Conservation (phyloP, 228 moss, liverwort and hornwort genomes). For the Sphagnum magellanicum region DNA sequence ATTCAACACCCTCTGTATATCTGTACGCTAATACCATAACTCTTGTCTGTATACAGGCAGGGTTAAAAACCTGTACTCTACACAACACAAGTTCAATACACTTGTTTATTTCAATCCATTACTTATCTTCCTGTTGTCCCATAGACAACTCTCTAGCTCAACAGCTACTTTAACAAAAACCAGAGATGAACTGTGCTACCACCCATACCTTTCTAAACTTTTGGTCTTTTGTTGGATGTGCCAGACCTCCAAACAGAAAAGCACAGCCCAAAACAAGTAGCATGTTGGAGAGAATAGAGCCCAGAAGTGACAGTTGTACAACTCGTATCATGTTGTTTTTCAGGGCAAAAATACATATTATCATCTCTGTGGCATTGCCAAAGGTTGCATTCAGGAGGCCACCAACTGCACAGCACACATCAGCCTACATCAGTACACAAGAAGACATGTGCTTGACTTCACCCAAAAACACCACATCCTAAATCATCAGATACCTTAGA, state of each 20-base stretch:
- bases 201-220: conserved; percentile 41
- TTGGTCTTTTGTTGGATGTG: conserved; percentile 57
- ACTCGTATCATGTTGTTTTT: conserved; percentile 90
- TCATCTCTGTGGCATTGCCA: conserved; percentile 97
- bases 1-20: no score
- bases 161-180: no score
- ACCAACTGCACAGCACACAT: conserved; percentile 37
- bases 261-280: conserved; percentile 92
- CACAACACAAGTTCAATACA: no score
- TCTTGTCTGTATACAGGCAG: no score
- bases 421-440: no score
- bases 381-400: conserved; percentile 94
- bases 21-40: no score
- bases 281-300: conserved; percentile 97
- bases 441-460: no score
- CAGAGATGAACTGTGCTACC: background rate
- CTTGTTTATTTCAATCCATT: no score
- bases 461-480: background rate
- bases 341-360: conserved; percentile 81
- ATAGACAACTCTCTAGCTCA: no score
- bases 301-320: conserved; percentile 87
- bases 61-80: no score
- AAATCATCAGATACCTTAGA: background rate
- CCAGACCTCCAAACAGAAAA: conserved; percentile 82
- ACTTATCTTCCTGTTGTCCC: no score